These are phyloP conservation scores for Eucalyptus cloeziana DNA, from an alignment of 345 rosid species.

Conservation along the genomic window DNA sequence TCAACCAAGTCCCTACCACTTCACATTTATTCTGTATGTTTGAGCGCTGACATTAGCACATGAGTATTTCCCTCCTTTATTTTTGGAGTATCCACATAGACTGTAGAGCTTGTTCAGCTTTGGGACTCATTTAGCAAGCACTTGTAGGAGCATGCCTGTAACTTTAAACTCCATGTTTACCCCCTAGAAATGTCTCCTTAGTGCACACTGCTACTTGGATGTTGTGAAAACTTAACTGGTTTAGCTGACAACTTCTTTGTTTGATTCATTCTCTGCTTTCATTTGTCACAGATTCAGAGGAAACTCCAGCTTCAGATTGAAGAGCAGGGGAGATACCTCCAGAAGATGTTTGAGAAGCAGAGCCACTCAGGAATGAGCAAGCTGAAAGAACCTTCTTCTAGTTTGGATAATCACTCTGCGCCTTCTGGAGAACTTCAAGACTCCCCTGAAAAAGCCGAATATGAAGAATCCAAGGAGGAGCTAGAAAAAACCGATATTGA, in stretches of 20 bases:
- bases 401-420: constrained; percentile 23
- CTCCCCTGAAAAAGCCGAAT: constrained; percentile 13
- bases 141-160: neutral
- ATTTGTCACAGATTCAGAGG: constrained; percentile 61
- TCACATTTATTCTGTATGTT: neutral
- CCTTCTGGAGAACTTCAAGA: constrained; percentile 11
- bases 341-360: constrained; percentile 96
- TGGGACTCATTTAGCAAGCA: neutral
- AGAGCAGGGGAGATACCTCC: constrained; percentile 93
- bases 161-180: neutral
- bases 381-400: constrained; percentile 44
- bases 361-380: constrained; percentile 40
- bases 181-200: neutral
- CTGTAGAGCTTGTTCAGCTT: neutral
- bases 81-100: neutral
- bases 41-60: neutral
- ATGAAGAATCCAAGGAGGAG: constrained; percentile 17
- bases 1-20: neutral
- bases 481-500: neutral
- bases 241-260: neutral
- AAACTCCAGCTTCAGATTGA: constrained; percentile 87
- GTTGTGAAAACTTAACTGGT: neutral
- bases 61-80: neutral
- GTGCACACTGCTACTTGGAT: neutral
- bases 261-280: neutral